phyloP scores from a whole-genome alignment of 2,329 filamentous ascomycete species.

The Venturia carpophila region DNA sequence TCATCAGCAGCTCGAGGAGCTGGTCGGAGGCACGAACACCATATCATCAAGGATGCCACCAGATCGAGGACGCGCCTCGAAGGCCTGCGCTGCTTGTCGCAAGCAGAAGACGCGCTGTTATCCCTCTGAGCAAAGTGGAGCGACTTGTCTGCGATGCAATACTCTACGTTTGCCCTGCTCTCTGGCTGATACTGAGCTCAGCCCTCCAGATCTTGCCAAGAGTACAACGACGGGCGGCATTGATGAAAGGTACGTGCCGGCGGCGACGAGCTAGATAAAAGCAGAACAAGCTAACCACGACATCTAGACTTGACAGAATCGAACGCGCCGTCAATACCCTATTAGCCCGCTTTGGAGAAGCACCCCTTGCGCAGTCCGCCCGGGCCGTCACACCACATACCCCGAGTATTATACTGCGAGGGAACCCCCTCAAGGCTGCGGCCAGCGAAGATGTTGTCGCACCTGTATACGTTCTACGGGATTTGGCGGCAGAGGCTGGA shows the following conservation, averaged over 20 bases:
- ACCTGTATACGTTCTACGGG: slow-evolving; percentile 29
- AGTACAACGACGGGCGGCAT: background rate
- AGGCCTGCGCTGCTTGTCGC: slow-evolving; percentile 33
- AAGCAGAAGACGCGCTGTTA: slow-evolving; percentile 39
- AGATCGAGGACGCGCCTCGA: slow-evolving; percentile 25
- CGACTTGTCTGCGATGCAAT: slow-evolving; percentile 34
- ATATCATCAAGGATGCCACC: slow-evolving; percentile 21
- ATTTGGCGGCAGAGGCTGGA: slow-evolving; percentile 27
- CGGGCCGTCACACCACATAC: background rate
- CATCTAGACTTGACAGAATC: slow-evolving; percentile 20
- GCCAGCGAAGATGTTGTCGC: slow-evolving; percentile 20
- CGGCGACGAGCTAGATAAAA: background rate
- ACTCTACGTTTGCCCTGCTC: slow-evolving; percentile 32
- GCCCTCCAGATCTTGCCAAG: background rate
- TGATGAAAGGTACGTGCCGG: slow-evolving; percentile 1
- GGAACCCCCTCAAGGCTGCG: background rate
- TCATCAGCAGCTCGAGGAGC: background rate
- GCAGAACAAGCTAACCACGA: background rate
- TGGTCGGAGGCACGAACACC: background rate
- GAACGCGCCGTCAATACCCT: slow-evolving; percentile 20
- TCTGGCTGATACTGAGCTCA: slow-evolving; percentile 21
- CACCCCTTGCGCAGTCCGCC: background rate
- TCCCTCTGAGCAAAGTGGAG: slow-evolving; percentile 26
- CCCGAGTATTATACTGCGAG: background rate
- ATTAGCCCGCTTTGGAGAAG: slow-evolving; percentile 18